phyloP scores from a whole-genome alignment of 768 basidiomycete genomes.

The Naganishia kalamii region DNA sequence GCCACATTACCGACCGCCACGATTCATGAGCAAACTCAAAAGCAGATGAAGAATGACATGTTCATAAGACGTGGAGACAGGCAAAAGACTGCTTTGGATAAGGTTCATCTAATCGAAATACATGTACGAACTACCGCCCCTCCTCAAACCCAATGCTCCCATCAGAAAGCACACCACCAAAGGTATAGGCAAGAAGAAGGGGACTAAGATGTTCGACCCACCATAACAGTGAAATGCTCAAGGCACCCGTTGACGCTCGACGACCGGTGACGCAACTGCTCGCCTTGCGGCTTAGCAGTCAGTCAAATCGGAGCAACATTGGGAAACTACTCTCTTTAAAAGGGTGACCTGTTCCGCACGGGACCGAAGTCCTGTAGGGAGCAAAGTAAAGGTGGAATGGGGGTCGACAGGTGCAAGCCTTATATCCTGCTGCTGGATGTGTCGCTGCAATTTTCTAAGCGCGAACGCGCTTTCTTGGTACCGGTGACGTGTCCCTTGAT shows the following conservation, averaged over 20 bases:
- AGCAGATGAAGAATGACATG: no score
- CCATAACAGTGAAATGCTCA: not conserved
- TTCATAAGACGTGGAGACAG: no score
- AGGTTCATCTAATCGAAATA: not conserved
- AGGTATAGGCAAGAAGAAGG: constrained; percentile 2
- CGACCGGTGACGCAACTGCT: constrained; percentile 9
- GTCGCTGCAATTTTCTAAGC: not conserved
- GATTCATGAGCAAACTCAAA: no score
- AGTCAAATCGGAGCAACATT: constrained; percentile 18
- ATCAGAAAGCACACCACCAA: constrained; percentile 16
- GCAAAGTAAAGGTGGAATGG: not conserved
- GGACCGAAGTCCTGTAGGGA: constrained; percentile 14
- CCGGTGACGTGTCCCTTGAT: not conserved
- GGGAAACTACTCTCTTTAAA: constrained; percentile 15
- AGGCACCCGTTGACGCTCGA: constrained; percentile 19
- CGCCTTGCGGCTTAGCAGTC: constrained; percentile 17
- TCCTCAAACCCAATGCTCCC: constrained; percentile 17
- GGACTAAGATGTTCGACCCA: constrained; percentile 14
- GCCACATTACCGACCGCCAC: no score
- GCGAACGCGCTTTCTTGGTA: not conserved
- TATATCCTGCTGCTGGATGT: not conserved
- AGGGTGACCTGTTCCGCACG: constrained; percentile 19
- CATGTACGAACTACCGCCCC: constrained; percentile 19
- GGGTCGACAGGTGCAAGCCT: not conserved
- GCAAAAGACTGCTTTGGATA: no score